These are phyloP conservation scores for Alternaria novae-zelandiae DNA, from an alignment of 2,329 filamentous ascomycete genomes.

Conservation along the genomic window DNA sequence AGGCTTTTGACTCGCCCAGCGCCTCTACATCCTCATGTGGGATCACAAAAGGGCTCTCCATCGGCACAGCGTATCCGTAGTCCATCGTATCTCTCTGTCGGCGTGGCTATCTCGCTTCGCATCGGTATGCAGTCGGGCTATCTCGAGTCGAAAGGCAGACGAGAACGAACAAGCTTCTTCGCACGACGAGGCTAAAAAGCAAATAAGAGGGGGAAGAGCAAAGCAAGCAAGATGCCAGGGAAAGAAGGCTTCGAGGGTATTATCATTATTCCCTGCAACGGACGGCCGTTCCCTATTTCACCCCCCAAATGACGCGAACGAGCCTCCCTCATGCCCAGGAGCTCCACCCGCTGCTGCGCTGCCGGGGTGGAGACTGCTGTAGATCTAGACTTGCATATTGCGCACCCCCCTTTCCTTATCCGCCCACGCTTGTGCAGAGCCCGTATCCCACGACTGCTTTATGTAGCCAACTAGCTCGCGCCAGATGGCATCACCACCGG, in stretches of 20 bases:
- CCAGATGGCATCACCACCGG: not conserved
- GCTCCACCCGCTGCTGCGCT: constrained; percentile 4
- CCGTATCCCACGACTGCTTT: not conserved
- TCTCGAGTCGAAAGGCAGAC: not conserved
- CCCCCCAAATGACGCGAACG: constrained; percentile 24
- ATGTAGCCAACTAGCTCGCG: constrained; percentile 1
- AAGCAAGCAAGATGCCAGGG: not conserved
- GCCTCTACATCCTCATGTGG: constrained; percentile 50
- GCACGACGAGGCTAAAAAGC: not conserved
- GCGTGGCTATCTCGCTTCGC: constrained; percentile 8
- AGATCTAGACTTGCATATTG: constrained; percentile 9
- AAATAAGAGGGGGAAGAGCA: not conserved
- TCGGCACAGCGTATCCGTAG: constrained; percentile 10
- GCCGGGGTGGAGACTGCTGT: constrained; percentile 2
- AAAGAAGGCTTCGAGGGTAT: constrained; percentile 4
- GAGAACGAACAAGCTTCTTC: constrained; percentile 1
- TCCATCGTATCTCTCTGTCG: constrained; percentile 7
- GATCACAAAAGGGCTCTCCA: constrained; percentile 52
- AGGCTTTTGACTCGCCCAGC: constrained; percentile 51
- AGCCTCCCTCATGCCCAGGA: constrained; percentile 8
- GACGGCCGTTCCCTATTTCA: constrained; percentile 23
- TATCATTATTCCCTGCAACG: not conserved
- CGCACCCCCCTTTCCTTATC: constrained; percentile 18
- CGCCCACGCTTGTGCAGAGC: constrained; percentile 3
- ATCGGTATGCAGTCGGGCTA: constrained; percentile 6